Evolutionary conservation across 2,329 filamentous ascomycete genomes (phyloP), one percentile per base, ranked within the genome.

Genomic region (Annulohypoxylon truncatum): DNA sequence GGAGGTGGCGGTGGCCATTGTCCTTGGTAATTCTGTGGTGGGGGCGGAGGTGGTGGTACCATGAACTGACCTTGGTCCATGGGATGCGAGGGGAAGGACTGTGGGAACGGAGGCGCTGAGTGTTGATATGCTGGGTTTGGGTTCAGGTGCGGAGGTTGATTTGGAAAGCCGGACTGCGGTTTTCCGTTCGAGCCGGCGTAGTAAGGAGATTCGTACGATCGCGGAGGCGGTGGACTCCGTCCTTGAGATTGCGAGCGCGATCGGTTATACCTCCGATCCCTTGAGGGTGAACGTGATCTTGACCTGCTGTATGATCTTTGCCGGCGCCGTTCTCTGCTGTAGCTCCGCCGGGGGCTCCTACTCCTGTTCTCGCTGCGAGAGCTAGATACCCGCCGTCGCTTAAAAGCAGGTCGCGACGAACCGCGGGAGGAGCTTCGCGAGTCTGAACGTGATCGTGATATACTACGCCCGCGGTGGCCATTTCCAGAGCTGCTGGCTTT

Each of bases 351-450:
- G 12, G 64, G 69, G 55, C 70, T 77, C 31, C 72, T 72, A 59
- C 77, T 80, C 24, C 75, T 71, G 44, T 70, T 76, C 1, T 71
- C 71, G 46, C 74, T 76, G 4, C 69, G 73, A 2, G 80, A 81
- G 9, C 67, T 63, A 15, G 80, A 80, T n/a, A 80, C 64, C 1
- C 81, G 77, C 18, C 77, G 76, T 44, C 80, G 76, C 67, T 83
- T 83, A 55, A 78, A 79, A 2, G 77, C 76, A 0, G 80, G 80
- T 1, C 75, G 77, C 2, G 76, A 77, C 8, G 76, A 76, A 57
- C 74, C 78, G 50, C 77, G 75, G 55, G 79, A 80, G 2, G 74
- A 73, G 65, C 75, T 79, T 22, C 71, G 74, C 5, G 77, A 78
- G 12, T 74, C 76, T 18, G 80, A 79, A 7, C 64, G 68, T 2